Evolutionary conservation across 176 grass and related monocot genomes (phyloP).

Genomic region (Lolium multiflorum): DNA sequence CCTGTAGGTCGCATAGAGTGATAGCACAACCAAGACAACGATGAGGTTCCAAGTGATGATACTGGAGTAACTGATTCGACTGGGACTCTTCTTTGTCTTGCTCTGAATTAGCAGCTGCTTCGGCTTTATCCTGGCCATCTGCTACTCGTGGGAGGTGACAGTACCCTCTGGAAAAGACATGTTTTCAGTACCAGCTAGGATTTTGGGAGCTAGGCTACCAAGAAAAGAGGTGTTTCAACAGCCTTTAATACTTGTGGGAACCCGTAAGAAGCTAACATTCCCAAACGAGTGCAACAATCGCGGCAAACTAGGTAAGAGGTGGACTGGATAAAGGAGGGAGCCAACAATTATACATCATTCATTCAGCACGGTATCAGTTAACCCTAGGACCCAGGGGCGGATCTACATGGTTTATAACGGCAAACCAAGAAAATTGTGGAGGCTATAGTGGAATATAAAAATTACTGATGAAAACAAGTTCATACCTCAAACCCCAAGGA

Average conservation of each 20-base stretch:
- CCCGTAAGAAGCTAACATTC: not conserved
- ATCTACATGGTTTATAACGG: not conserved
- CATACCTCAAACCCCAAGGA: conserved; percentile 5
- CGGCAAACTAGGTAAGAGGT: not conserved
- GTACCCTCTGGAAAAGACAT: not conserved
- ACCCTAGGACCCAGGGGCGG: conserved; percentile 2
- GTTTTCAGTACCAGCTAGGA: conserved; percentile 4
- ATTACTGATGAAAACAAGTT: conserved; percentile 10
- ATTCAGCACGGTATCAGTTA: conserved; percentile 13
- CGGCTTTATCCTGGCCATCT: conserved; percentile 80
- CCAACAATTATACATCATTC: not conserved
- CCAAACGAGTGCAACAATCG: not conserved
- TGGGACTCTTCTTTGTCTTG: conserved; percentile 71
- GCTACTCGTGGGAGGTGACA: conserved; percentile 6
- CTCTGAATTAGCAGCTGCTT: conserved; percentile 81
- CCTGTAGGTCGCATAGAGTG: conserved; percentile 63
- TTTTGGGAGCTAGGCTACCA: too few species aligned
- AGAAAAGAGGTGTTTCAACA: too few species aligned
- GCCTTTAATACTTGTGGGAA: not conserved
- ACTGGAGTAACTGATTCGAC: conserved; percentile 64
- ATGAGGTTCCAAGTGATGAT: conserved; percentile 68
- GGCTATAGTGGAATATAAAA: not conserved
- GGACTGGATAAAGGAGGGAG: not conserved
- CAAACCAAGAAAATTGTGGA: not conserved
- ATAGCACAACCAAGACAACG: conserved; percentile 65